Evolutionary conservation across 129 eudicot species (phyloP).

Genomic region (Tanacetum coccineum): DNA sequence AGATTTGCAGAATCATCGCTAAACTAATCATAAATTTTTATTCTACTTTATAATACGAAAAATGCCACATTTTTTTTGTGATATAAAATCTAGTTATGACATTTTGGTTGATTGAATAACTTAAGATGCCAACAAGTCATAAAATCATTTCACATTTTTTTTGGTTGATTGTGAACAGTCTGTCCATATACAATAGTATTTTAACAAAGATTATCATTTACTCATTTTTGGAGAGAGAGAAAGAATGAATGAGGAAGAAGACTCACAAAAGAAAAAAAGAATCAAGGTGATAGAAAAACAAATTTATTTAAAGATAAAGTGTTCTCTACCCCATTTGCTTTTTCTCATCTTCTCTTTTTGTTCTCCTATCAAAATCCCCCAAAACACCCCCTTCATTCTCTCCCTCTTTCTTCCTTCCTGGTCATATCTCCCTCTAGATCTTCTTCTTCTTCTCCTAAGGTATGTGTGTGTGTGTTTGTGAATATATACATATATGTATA

Average conservation of each 20-base stretch:
- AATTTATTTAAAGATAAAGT: conserved; percentile 49
- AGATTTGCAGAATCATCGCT: no score
- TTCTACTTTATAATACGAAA: no score
- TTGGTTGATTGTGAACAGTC: no score
- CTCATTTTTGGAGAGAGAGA: conserved; percentile 20
- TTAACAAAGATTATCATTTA: neutral
- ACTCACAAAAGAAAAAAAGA: conserved; percentile 49
- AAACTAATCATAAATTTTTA: no score
- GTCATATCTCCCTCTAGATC: conserved; percentile 23
- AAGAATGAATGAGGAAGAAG: conserved; percentile 25
- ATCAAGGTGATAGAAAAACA: conserved; percentile 32
- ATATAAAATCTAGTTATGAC: no score
- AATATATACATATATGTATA: neutral
- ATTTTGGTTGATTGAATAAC: no score
- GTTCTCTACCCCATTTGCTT: conserved; percentile 50
- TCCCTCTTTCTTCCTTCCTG: conserved; percentile 24
- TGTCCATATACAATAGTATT: neutral
- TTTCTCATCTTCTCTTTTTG: conserved; percentile 46
- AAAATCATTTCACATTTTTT: no score
- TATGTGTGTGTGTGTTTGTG: conserved; percentile 1
- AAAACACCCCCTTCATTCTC: conserved; percentile 39
- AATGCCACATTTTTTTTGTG: no score
- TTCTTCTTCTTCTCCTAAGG: conserved; percentile 34
- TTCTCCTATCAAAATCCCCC: conserved; percentile 53
- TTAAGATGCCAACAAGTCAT: no score